Evolutionary conservation across 441 rosid species (phyloP).

Genomic region (Gossypium schwendimanii): DNA sequence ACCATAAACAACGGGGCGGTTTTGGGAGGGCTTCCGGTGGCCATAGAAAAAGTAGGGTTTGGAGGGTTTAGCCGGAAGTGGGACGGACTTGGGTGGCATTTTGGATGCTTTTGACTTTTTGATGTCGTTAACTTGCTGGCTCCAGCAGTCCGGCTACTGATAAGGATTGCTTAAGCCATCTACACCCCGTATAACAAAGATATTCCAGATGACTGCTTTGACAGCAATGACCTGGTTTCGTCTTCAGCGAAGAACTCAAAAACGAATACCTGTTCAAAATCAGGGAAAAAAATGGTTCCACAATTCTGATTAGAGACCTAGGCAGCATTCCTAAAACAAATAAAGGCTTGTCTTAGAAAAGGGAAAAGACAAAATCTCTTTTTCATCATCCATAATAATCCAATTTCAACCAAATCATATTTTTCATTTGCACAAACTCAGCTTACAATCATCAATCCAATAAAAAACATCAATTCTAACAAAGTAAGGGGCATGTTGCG

Average conservation of each 20-base stretch:
- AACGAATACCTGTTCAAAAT: slow-evolving; percentile 39
- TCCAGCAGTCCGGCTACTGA: not conserved
- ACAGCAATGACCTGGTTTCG: slow-evolving; percentile 57
- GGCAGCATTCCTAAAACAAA: not conserved
- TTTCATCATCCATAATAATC: not conserved
- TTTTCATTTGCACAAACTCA: not conserved
- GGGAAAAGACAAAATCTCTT: not conserved
- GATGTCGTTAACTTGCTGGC: not conserved
- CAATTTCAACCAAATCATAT: not conserved
- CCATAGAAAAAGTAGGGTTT: slow-evolving; percentile 75
- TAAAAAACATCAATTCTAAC: not conserved
- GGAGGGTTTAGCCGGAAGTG: slow-evolving; percentile 16
- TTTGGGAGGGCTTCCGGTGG: slow-evolving; percentile 72
- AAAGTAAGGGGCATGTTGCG: not conserved
- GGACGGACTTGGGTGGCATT: slow-evolving; percentile 33
- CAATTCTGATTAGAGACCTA: not conserved
- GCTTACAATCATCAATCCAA: not conserved
- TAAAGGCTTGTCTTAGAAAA: not conserved
- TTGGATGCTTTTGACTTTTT: not conserved
- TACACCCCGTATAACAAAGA: not conserved
- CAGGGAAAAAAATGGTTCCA: slow-evolving; percentile 7
- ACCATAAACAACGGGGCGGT: slow-evolving; percentile 65
- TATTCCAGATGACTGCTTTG: slow-evolving; percentile 34
- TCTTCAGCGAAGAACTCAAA: slow-evolving; percentile 94
- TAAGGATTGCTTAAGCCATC: not conserved